Percentiles rank a stretch among this genome's conserved stretches.
These are phyloP conservation scores for Backusella westeae DNA, from an alignment of 192 early-diverging fungal species.

Conservation along the genomic window DNA sequence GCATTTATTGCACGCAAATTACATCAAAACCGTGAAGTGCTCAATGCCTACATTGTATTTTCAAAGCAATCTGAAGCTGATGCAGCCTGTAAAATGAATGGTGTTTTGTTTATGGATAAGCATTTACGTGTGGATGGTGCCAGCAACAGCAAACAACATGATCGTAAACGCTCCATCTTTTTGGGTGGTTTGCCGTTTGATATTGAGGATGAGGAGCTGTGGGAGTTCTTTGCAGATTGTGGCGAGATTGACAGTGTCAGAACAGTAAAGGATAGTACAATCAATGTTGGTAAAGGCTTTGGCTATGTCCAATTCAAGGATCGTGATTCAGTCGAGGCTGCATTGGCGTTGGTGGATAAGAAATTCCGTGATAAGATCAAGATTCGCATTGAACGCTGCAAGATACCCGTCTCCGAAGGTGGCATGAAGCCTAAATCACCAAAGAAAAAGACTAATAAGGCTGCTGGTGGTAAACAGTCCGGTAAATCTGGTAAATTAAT, in stretches of 20 bases:
- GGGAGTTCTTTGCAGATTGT: constrained; percentile 67
- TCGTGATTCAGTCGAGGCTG: constrained; percentile 69
- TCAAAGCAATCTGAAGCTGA: constrained; percentile 37
- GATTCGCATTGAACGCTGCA: constrained; percentile 60
- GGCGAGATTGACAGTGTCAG: constrained; percentile 79
- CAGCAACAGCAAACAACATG: constrained; percentile 42
- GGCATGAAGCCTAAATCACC: constrained; percentile 8
- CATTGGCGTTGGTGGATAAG: constrained; percentile 74
- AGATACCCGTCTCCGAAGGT: constrained; percentile 27
- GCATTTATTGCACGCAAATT: constrained; percentile 84
- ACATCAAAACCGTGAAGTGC: constrained; percentile 76
- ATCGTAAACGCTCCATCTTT: constrained; percentile 79
- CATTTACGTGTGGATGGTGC: constrained; percentile 86
- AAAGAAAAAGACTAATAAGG: constrained; percentile 1
- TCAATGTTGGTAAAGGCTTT: constrained; percentile 92
- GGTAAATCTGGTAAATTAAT: constrained; percentile 32
- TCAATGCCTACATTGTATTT: constrained; percentile 93
- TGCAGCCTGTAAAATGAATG: constrained; percentile 72
- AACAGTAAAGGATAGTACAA: constrained; percentile 77
- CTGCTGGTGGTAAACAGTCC: constrained; percentile 25
- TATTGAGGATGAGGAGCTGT: constrained; percentile 69
- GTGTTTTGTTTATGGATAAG: constrained; percentile 76
- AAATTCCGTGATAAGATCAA: constrained; percentile 58
- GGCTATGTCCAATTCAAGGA: constrained; percentile 90
- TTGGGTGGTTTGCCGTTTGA: constrained; percentile 72